These are phyloP conservation scores for Colletotrichum tanaceti DNA, from an alignment of 2,329 filamentous ascomycete species.

Conservation along the genomic window DNA sequence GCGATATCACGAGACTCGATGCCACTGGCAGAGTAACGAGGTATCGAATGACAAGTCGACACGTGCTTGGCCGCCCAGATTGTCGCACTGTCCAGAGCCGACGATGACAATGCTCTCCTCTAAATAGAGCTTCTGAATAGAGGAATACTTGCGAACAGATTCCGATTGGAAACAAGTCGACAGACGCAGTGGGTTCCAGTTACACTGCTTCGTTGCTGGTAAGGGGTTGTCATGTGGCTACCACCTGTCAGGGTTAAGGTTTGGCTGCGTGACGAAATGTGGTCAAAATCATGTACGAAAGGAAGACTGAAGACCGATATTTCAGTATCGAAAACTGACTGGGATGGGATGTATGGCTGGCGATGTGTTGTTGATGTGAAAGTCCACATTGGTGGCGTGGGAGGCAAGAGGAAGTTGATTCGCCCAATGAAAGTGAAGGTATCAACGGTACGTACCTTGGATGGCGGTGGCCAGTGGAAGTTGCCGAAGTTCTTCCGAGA, in stretches of 20 bases:
- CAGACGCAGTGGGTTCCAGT: background rate
- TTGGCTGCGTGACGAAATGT: background rate
- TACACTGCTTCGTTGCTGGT: conserved; percentile 8
- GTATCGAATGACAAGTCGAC: background rate
- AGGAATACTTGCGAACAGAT: background rate
- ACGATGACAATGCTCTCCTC: background rate
- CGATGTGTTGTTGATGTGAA: background rate
- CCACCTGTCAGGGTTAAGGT: background rate
- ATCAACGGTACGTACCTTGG: conserved; percentile 5
- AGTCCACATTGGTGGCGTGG: background rate
- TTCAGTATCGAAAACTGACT: background rate
- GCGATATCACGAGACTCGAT: background rate
- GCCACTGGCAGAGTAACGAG: background rate
- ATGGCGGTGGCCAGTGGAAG: background rate
- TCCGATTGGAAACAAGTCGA: conserved; percentile 8
- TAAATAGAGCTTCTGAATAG: background rate
- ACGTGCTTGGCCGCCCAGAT: background rate
- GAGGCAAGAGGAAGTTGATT: background rate
- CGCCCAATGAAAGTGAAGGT: background rate
- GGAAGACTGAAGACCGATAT: background rate
- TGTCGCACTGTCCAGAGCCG: background rate
- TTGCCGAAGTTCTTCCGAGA: conserved; percentile 26
- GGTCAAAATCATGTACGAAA: background rate
- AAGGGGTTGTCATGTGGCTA: conserved; percentile 3
- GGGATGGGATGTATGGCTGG: background rate